Evolutionary conservation across 2,329 filamentous ascomycete species (phyloP).

Genomic region (Beauveria pseudobassiana): DNA sequence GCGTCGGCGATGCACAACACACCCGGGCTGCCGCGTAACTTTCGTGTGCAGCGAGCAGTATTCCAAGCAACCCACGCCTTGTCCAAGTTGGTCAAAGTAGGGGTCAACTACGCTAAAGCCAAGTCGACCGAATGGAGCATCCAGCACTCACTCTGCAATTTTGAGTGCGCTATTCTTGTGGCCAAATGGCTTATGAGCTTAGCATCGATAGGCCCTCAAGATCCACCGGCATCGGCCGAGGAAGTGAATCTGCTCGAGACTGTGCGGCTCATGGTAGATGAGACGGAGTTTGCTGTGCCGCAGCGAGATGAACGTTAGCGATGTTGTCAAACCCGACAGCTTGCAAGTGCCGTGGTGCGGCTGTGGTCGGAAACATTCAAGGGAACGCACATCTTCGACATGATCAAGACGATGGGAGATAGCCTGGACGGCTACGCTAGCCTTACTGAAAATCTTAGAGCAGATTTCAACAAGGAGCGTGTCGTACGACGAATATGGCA

Average conservation of each 20-base stretch:
- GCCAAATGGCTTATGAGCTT: conserved; percentile 55
- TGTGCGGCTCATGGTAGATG: conserved; percentile 51
- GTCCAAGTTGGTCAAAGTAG: conserved; percentile 57
- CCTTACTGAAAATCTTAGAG: conserved; percentile 37
- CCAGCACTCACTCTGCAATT: conserved; percentile 53
- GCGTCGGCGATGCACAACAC: conserved; percentile 53
- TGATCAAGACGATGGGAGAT: conserved; percentile 50
- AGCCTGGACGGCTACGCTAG: conserved; percentile 51
- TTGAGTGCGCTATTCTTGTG: conserved; percentile 53
- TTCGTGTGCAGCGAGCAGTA: conserved; percentile 54
- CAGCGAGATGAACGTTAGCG: conserved; percentile 38
- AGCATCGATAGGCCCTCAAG: conserved; percentile 41
- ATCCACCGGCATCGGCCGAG: conserved; percentile 42
- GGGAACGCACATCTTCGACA: conserved; percentile 53
- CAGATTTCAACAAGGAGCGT: not conserved
- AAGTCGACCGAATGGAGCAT: conserved; percentile 58
- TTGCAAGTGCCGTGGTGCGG: conserved; percentile 50
- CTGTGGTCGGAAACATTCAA: conserved; percentile 58
- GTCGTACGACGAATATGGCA: not conserved
- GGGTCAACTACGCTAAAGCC: conserved; percentile 53
- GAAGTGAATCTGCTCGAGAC: conserved; percentile 49
- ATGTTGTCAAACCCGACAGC: conserved; percentile 43
- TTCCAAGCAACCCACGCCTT: conserved; percentile 62
- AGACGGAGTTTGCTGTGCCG: conserved; percentile 55
- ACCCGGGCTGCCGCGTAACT: conserved; percentile 50